phyloP scores from a whole-genome alignment of 441 rosid species.

The Populus trichocarpa region DNA sequence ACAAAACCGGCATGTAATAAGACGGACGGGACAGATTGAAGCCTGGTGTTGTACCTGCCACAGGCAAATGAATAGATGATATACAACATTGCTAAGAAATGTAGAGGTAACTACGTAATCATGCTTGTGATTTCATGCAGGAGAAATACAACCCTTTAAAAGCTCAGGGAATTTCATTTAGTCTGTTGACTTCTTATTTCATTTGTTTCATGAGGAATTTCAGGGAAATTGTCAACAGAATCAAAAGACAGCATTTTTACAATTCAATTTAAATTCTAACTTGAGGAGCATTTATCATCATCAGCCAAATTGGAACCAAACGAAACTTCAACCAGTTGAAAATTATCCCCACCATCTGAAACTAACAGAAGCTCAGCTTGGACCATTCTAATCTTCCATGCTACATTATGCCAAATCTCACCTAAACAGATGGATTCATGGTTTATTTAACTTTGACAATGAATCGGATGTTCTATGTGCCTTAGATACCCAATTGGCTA shows the following conservation, averaged over 20 bases:
- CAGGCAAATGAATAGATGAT: background rate
- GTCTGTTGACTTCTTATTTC: background rate
- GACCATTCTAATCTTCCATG: background rate
- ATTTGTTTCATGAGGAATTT: background rate
- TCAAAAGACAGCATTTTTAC: background rate
- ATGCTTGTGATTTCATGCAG: background rate
- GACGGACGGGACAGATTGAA: conserved; percentile 60
- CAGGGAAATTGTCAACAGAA: background rate
- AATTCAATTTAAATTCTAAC: background rate
- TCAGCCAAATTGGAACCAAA: background rate
- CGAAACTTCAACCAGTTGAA: background rate
- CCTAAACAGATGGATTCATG: background rate
- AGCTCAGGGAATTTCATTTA: background rate
- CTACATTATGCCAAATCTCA: background rate
- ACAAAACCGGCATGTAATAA: conserved; percentile 74
- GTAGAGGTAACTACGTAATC: background rate
- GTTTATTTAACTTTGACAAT: background rate
- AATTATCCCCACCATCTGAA: background rate
- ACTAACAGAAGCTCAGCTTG: background rate
- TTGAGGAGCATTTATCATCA: background rate
- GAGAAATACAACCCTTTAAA: background rate
- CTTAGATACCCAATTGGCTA: background rate
- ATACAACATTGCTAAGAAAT: background rate
- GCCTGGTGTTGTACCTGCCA: conserved; percentile 82
- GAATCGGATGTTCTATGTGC: background rate